A percentile compares a stretch with the other conserved stretches of the same genome.
Evolutionary conservation across 768 basidiomycete genomes (phyloP).

Genomic region (Suillus placidus): DNA sequence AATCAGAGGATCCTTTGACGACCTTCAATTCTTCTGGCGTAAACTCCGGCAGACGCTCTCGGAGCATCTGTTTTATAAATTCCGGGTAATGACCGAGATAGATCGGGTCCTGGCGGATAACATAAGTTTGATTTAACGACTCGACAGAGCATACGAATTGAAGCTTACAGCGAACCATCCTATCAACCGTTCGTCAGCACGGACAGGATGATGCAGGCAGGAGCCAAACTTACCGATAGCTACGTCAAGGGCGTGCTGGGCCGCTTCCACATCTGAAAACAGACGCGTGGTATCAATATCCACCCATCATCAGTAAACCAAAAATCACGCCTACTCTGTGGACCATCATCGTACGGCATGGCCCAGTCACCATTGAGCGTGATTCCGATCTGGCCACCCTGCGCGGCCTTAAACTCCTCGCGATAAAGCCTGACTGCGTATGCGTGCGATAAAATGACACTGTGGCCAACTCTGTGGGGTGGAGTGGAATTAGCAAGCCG

Average conservation of each 20-base stretch:
- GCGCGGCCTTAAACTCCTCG: conserved; percentile 60
- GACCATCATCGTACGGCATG: conserved; percentile 69
- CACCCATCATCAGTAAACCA: neutral
- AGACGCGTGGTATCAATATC: conserved; percentile 9
- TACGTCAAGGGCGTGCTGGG: conserved; percentile 72
- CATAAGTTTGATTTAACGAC: neutral
- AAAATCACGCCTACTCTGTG: conserved; percentile 54
- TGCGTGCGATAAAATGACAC: conserved; percentile 70
- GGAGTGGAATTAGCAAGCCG: conserved; percentile 2
- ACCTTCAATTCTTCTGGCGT: conserved; percentile 57
- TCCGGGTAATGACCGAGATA: conserved; percentile 73
- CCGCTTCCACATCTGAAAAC: conserved; percentile 60
- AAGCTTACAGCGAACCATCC: conserved; percentile 61
- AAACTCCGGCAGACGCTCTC: conserved; percentile 60
- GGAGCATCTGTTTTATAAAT: conserved; percentile 57
- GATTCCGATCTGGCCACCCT: conserved; percentile 75
- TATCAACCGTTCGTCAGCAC: conserved; percentile 29
- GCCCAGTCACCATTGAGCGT: conserved; percentile 79
- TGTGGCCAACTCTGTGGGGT: conserved; percentile 62
- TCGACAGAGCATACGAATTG: neutral
- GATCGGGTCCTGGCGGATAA: conserved; percentile 54
- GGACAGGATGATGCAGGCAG: conserved; percentile 25
- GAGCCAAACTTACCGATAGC: conserved; percentile 59
- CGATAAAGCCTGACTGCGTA: conserved; percentile 67
- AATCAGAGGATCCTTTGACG: conserved; percentile 68